These are phyloP conservation scores for Floccularia luteovirens DNA, from an alignment of 768 basidiomycete species.

Conservation along the genomic window DNA sequence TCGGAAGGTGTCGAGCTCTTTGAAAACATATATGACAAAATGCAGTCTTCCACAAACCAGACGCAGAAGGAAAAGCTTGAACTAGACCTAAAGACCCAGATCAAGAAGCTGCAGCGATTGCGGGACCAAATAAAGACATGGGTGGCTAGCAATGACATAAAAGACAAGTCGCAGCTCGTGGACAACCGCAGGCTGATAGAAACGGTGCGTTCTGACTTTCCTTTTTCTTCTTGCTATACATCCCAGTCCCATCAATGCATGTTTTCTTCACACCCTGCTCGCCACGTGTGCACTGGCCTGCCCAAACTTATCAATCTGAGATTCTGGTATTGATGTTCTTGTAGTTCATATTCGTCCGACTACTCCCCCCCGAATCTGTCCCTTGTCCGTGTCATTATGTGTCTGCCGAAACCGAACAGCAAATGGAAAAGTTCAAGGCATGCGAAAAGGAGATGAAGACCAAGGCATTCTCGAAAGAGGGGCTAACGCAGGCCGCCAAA, in stretches of 20 bases:
- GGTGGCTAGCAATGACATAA: conserved; percentile 97
- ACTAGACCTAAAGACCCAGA: conserved; percentile 69
- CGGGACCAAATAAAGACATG: conserved; percentile 99
- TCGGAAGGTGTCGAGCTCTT: conserved; percentile 92
- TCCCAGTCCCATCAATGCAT: background rate
- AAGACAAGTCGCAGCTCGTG: conserved; percentile 89
- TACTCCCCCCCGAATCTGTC: background rate
- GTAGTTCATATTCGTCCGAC: too few relatives aligned
- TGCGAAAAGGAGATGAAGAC: conserved; percentile 99
- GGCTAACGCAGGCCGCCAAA: conserved; percentile 87
- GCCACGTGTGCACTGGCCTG: background rate
- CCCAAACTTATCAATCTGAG: background rate
- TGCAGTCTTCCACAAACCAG: conserved; percentile 91
- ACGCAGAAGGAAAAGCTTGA: conserved; percentile 49
- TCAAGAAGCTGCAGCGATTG: conserved; percentile 96
- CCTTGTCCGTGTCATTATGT: background rate
- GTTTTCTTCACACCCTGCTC: background rate
- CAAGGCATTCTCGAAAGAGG: conserved; percentile 99
- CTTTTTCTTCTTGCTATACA: conserved; percentile 8
- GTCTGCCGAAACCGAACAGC: conserved; percentile 39
- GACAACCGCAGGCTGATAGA: conserved; percentile 96
- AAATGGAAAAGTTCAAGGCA: conserved; percentile 99
- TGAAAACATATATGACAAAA: conserved; percentile 96
- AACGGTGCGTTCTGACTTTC: conserved; percentile 56
- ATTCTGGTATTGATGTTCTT: too few relatives aligned